Conservation (phyloP, 129 eudicot species). For the Lactuca sativa region DNA sequence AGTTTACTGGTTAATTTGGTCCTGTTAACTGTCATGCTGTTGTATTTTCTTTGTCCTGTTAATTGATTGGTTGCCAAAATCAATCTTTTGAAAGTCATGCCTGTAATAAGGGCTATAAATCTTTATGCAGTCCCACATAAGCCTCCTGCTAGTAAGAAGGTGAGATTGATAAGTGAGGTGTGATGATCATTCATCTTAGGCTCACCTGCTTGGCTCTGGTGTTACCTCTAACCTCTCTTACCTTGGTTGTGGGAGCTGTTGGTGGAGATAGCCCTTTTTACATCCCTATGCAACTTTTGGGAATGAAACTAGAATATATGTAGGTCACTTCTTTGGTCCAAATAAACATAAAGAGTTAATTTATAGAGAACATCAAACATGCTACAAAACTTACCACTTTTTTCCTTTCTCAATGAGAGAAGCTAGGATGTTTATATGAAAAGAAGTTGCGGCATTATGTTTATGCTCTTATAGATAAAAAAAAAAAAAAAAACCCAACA, state of each 20-base stretch:
- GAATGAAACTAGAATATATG: background rate
- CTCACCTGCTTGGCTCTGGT: too few relatives aligned
- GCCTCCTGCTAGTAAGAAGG: too few relatives aligned
- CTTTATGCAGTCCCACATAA: too few relatives aligned
- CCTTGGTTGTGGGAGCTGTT: too few relatives aligned
- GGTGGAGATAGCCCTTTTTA: too few relatives aligned
- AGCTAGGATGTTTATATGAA: constrained; percentile 1
- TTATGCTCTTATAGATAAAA: background rate
- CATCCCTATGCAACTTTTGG: background rate
- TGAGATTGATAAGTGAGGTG: too few relatives aligned
- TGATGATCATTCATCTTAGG: too few relatives aligned
- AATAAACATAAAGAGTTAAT: background rate
- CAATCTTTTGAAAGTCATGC: background rate
- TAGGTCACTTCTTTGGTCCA: constrained; percentile 2
- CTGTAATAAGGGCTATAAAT: background rate
- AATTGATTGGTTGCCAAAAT: background rate
- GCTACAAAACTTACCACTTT: constrained; percentile 2
- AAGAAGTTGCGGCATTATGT: background rate
- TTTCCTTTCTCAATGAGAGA: background rate
- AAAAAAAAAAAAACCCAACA: too few relatives aligned
- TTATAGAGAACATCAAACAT: background rate
- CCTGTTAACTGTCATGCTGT: constrained; percentile 6
- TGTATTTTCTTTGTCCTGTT: background rate
- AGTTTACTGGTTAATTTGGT: constrained; percentile 5
- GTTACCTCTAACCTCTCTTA: too few relatives aligned